Percentiles rank a stretch among this genome's conserved stretches.
Conservation (phyloP, 495 filamentous ascomycete genomes). For the Aspergillus ellipticus region DNA sequence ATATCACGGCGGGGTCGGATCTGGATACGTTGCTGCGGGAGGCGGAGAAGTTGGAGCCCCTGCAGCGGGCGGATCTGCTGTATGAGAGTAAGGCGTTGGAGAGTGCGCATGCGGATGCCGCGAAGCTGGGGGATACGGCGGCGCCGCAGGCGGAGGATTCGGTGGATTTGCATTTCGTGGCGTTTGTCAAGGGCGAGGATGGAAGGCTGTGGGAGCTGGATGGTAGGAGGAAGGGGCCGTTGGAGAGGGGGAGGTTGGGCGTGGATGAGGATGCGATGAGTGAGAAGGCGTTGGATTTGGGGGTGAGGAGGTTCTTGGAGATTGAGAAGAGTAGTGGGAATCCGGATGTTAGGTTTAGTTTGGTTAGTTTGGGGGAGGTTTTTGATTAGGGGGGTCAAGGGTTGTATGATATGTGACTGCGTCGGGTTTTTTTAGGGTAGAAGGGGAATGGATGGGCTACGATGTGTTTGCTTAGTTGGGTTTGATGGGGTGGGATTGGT, state of each 20-base stretch:
- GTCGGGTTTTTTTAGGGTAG: background rate
- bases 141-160: conserved; percentile 65
- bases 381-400: conserved; percentile 46
- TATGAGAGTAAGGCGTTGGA: conserved; percentile 71
- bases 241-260: conserved; percentile 53
- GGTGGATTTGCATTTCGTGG: conserved; percentile 79
- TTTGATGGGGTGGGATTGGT: background rate
- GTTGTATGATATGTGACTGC: background rate
- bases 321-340: conserved; percentile 52
- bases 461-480: too few species aligned
- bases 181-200: conserved; percentile 72
- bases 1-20: conserved; percentile 42
- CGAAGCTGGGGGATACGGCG: conserved; percentile 65
- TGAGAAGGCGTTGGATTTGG: conserved; percentile 60
- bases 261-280: conserved; percentile 65
- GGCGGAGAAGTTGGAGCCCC: conserved; percentile 43
- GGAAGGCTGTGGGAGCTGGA: conserved; percentile 82
- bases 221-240: conserved; percentile 68
- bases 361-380: conserved; percentile 64
- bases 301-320: conserved; percentile 58
- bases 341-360: conserved; percentile 71
- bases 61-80: conserved; percentile 63
- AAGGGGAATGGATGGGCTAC: background rate
- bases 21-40: conserved; percentile 45
- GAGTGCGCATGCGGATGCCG: conserved; percentile 66